phyloP scores from a whole-genome alignment of 2,329 filamentous ascomycete genomes.

The Fusarium sp. region DNA sequence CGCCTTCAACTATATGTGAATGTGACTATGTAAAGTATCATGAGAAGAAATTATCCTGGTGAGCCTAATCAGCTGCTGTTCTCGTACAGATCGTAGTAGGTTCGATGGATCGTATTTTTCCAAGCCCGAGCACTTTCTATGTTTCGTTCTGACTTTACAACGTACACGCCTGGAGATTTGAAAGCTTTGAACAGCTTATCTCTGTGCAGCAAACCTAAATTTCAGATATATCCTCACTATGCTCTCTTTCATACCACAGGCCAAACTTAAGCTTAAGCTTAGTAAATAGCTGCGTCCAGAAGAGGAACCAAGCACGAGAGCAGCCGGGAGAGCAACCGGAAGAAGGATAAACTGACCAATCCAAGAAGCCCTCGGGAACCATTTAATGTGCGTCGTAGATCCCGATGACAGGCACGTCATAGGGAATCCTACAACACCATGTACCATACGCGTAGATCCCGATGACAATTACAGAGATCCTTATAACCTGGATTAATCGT shows the following conservation, averaged over 20 bases:
- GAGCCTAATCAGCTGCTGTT: too few relatives aligned
- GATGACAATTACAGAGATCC: not conserved
- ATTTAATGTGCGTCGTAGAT: not conserved
- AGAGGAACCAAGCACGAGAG: not conserved
- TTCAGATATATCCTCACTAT: not conserved
- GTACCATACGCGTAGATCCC: not conserved
- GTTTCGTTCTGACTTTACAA: too few relatives aligned
- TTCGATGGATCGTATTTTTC: too few relatives aligned
- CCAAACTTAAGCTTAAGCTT: not conserved
- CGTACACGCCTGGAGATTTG: too few relatives aligned
- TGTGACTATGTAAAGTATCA: too few relatives aligned
- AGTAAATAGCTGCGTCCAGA: fast-evolving
- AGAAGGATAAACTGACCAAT: not conserved
- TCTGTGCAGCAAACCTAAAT: too few relatives aligned
- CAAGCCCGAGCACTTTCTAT: too few relatives aligned
- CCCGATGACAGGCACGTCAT: not conserved
- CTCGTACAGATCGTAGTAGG: too few relatives aligned
- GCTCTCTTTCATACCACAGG: not conserved
- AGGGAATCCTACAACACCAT: not conserved
- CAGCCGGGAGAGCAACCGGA: not conserved
- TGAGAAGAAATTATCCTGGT: too few relatives aligned
- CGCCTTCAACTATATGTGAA: too few relatives aligned
- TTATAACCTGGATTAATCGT: not conserved
- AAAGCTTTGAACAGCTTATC: too few relatives aligned
- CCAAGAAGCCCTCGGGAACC: not conserved